Conservation (phyloP, 495 filamentous ascomycete species). For the Talaromyces thailandensis region DNA sequence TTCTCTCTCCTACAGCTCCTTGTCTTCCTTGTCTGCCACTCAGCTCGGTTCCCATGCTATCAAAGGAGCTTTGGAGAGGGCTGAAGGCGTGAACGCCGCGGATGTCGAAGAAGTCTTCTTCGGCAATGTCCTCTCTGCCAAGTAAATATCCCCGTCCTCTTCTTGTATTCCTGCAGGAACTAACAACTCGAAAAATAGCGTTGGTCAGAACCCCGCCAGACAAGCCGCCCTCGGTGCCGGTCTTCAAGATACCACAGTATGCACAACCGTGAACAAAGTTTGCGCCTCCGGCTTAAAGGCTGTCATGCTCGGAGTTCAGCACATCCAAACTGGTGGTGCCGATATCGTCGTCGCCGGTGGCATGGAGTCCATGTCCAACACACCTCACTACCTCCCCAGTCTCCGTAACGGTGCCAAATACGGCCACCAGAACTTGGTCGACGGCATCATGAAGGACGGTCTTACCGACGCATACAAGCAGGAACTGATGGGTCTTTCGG, state of each 20-base stretch:
- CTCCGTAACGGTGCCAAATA: conserved; percentile 81
- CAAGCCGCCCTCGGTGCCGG: conserved; percentile 88
- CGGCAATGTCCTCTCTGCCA: conserved; percentile 93
- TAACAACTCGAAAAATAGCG: conserved; percentile 43
- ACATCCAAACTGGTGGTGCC: conserved; percentile 90
- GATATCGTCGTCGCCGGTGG: conserved; percentile 86
- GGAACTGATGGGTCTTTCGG: conserved; percentile 89
- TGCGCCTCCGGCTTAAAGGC: conserved; percentile 92
- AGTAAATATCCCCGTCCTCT: conserved; percentile 42
- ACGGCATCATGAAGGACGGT: conserved; percentile 87
- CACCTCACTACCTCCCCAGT: conserved; percentile 88
- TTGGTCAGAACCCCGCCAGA: conserved; percentile 92
- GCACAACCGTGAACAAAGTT: conserved; percentile 97
- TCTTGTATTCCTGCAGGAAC: background rate
- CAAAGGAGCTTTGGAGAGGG: conserved; percentile 80
- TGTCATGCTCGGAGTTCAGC: conserved; percentile 89
- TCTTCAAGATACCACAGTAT: conserved; percentile 65
- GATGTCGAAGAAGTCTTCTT: conserved; percentile 95
- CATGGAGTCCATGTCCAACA: conserved; percentile 95
- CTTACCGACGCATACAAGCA: conserved; percentile 86
- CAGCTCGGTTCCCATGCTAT: conserved; percentile 88
- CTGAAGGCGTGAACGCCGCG: conserved; percentile 72
- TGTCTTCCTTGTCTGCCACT: conserved; percentile 75
- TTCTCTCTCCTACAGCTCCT: conserved; percentile 49
- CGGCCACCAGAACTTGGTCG: conserved; percentile 75